phyloP scores from a whole-genome alignment of 495 filamentous ascomycete genomes.

The Margaritispora aquatica region DNA sequence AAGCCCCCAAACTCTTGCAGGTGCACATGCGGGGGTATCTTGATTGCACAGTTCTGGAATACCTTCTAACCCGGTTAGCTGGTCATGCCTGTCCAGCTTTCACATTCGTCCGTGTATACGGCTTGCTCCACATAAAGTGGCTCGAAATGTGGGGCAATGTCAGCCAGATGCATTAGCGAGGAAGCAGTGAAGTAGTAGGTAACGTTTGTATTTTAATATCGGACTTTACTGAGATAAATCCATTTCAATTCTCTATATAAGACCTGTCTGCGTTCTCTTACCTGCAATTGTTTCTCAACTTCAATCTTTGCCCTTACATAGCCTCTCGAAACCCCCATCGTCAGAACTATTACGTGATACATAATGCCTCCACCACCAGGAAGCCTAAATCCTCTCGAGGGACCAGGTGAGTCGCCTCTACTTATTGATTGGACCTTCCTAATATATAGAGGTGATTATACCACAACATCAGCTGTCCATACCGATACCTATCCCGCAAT shows the following conservation, averaged over 20 bases:
- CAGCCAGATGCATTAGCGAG: background rate
- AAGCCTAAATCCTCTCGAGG: constrained; percentile 8
- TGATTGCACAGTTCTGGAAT: too few species aligned
- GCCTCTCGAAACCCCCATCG: background rate
- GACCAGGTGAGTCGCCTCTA: background rate
- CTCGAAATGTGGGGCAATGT: background rate
- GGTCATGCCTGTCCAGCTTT: too few species aligned
- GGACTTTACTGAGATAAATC: background rate
- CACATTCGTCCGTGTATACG: too few species aligned
- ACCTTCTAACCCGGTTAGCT: too few species aligned
- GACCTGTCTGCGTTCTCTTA: background rate
- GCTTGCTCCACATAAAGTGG: too few species aligned
- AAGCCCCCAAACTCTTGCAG: too few species aligned
- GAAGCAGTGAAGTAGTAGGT: background rate
- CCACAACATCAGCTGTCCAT: constrained; percentile 5
- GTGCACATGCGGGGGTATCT: too few species aligned
- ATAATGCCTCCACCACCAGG: constrained; percentile 13
- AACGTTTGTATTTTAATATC: background rate
- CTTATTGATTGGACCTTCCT: background rate
- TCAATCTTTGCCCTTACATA: background rate
- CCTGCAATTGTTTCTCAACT: background rate
- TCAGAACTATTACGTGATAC: background rate
- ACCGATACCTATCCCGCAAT: constrained; percentile 14
- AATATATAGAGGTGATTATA: constrained; percentile 7
- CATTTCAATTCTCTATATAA: background rate